Evolutionary conservation across 176 grass and related monocot species (phyloP), one percentile per base, ranked within the genome.

Genomic region (Raddia guianensis): DNA sequence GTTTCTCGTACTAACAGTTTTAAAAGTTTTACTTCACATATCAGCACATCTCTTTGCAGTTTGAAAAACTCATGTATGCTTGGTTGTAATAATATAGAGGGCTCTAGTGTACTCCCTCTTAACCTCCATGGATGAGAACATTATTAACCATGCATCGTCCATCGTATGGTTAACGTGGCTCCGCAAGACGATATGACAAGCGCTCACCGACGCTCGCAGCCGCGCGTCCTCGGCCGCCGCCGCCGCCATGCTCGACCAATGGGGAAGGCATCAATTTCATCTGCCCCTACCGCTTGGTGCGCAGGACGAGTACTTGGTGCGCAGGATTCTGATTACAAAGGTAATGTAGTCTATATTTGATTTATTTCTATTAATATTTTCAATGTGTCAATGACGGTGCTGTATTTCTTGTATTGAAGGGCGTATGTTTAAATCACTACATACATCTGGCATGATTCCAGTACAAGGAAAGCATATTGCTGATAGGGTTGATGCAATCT

Each of bases 381-480:
- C 12, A 51, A 75, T 62, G 63, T 71, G 77, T 66, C 52, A 82
- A 67, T 89, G 81, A 91, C 37, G 74, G 4, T 43, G 16, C 54
- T 35, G 5, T 48, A 49, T 83, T 82, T 91, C 44, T 73, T 61
- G 76, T 67, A 6, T 89, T 80, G 56, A 85, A 98, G 95, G 92
- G 66, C 95, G 93, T 76, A 52, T 97, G 74, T 92, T 94, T 79
- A 98, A 98, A 81, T 93, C 95, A 63, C 78, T 98, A 45, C 93
- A 93, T 79, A 86, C 86, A 52, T 91, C 95, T 58, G 92, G 95
- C 56, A 77, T 98, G 58, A 91, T 98, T 82, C 95, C 95, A 40
- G 91, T 81, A 70, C 86, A 95, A 83, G 95, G 92, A 83, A 98
- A 98, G 78, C 82, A 93, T 35, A 91, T 98, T 58, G 95, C 95